Evolutionary conservation across 176 grass and related monocot genomes (phyloP).

Genomic region (Phragmites australis): DNA sequence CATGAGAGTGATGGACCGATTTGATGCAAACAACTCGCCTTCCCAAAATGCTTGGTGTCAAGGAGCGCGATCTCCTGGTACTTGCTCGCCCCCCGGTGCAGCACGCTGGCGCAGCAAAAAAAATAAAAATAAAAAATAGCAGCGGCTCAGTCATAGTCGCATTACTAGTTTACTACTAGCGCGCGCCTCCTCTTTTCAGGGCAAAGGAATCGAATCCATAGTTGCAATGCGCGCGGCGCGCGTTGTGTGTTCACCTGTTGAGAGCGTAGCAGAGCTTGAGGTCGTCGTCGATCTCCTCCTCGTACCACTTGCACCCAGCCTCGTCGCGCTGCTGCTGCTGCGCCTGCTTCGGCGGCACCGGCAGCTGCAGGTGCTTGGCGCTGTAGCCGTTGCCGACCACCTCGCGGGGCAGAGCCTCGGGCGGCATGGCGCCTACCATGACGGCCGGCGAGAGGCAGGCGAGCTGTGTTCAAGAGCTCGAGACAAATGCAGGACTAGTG

Average conservation of each 20-base stretch:
- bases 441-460: neutral
- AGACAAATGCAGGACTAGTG: neutral
- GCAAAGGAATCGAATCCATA: neutral
- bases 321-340: slow-evolving; percentile 10
- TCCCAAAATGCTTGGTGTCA: slow-evolving; percentile 71
- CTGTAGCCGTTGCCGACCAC: neutral
- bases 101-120: slow-evolving; percentile 40
- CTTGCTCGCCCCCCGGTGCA: slow-evolving; percentile 53
- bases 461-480: too few relatives aligned
- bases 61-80: slow-evolving; percentile 65
- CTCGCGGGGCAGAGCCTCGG: neutral
- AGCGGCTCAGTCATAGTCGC: neutral
- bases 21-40: slow-evolving; percentile 9
- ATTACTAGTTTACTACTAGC: too few relatives aligned
- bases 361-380: neutral
- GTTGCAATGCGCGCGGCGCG: too few relatives aligned
- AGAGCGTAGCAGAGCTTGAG: slow-evolving; percentile 63
- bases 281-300: slow-evolving; percentile 65
- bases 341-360: neutral
- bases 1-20: neutral
- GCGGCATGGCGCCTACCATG: slow-evolving; percentile 7
- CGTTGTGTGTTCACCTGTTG: slow-evolving; percentile 65
- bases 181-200: neutral
- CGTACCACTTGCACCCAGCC: slow-evolving; percentile 52
- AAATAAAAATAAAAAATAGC: too few relatives aligned